Conservation (phyloP, 2,329 filamentous ascomycete genomes). For the Grosmannia serpens region DNA sequence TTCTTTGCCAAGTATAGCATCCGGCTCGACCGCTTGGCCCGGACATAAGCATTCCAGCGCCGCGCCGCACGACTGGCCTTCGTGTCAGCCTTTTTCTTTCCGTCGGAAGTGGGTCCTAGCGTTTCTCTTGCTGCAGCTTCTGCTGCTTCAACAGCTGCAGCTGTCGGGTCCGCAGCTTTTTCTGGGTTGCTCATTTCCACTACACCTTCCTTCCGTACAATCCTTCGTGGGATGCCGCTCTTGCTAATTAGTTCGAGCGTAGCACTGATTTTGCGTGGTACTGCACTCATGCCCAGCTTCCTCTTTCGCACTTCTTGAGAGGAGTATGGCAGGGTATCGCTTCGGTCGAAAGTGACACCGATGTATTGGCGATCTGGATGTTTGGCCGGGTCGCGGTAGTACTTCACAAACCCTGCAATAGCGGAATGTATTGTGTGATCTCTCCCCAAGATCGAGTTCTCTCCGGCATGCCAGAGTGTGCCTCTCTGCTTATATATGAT, state of each 20-base stretch:
- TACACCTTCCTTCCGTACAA: constrained; percentile 18
- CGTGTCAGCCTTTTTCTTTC: background rate
- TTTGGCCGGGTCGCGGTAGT: constrained; percentile 76
- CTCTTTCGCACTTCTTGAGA: constrained; percentile 62
- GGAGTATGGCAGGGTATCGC: constrained; percentile 68
- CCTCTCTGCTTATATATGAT: constrained; percentile 97
- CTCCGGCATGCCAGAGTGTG: constrained; percentile 87
- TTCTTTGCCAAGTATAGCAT: constrained; percentile 18
- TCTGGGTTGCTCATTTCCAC: constrained; percentile 4
- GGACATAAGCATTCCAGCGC: constrained; percentile 13
- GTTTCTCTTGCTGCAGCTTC: background rate
- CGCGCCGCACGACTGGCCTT: constrained; percentile 8
- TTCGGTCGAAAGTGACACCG: constrained; percentile 76
- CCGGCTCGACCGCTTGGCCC: constrained; percentile 11
- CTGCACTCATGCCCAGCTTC: constrained; percentile 59
- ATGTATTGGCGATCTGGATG: constrained; percentile 91
- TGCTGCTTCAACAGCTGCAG: constrained; percentile 2
- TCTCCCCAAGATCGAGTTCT: constrained; percentile 89
- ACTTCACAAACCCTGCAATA: constrained; percentile 83
- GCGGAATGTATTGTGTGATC: constrained; percentile 93
- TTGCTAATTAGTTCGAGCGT: constrained; percentile 21
- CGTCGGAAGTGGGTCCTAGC: constrained; percentile 1
- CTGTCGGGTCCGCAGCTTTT: background rate
- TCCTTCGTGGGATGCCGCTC: constrained; percentile 21
- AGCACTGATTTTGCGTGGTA: constrained; percentile 24